Percentiles rank a stretch among this genome's conserved stretches.
phyloP scores from a whole-genome alignment of 495 filamentous ascomycete genomes.

The Trichoderma gamsii region DNA sequence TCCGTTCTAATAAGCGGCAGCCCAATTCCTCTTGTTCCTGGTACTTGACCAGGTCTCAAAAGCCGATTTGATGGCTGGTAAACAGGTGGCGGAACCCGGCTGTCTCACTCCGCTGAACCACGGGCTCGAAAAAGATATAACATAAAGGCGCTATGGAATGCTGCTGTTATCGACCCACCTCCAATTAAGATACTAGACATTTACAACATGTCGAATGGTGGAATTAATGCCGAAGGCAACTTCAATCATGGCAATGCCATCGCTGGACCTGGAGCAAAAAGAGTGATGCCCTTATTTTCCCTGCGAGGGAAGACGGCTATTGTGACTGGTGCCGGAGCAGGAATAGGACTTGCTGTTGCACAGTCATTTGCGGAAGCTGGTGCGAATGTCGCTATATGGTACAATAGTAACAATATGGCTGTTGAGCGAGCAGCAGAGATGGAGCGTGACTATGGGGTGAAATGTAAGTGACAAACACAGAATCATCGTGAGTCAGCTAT shows the following conservation, averaged over 20 bases:
- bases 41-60: neutral
- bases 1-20: neutral
- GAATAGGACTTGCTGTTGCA: conserved; percentile 76
- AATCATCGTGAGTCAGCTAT: neutral
- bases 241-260: conserved; percentile 57
- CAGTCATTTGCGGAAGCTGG: conserved; percentile 71
- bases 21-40: neutral
- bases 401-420: conserved; percentile 69
- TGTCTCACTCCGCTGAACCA: neutral
- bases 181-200: neutral
- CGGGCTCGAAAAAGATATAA: neutral
- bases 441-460: conserved; percentile 69
- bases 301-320: conserved; percentile 78
- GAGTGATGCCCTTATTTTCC: conserved; percentile 70
- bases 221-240: conserved; percentile 28
- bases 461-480: conserved; percentile 45
- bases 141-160: neutral
- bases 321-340: conserved; percentile 72
- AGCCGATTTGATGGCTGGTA: neutral
- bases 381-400: conserved; percentile 84
- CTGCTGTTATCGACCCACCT: neutral
- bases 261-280: conserved; percentile 30
- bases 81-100: neutral
- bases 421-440: conserved; percentile 64
- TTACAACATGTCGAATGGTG: neutral